Base-by-base conservation (phyloP, 2,329 filamentous ascomycete species). In the Fusarium sororula region DNA sequence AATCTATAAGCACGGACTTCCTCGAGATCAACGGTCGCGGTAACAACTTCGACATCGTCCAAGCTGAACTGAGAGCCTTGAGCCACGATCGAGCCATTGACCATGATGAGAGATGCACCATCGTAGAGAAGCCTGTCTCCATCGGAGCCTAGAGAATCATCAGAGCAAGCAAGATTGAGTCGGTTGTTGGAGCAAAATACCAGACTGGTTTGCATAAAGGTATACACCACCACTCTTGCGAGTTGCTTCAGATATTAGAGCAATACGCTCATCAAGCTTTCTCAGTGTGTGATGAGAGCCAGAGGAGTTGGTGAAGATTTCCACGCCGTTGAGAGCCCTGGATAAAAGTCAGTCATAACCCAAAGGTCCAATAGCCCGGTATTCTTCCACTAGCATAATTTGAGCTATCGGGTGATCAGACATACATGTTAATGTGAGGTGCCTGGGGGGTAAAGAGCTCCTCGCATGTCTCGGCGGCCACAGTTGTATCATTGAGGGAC, bases 11-110 rank as follows among this genome's bases (percentile, higher is more conserved):
- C 84, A 38, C 92, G 84, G 10, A 95, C 92, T 70, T 94, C 91
- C 76, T 96, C 93, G 6, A 93, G 83, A 74, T 93, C 91, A 6
- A 93, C 85, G 0, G 90, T 92, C 4, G 91, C 91, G 5, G 87
- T 90, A 18, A 92, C 82, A 3, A 93, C 90, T 75, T 93, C 91
- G 10, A 93, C 90, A 30, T 86, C 85, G 6, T 73, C 67, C 7
- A 92, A 78, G 20, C 86, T 89, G 81, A 92, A 92, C 68, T 92
- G 91, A 2, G 86, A 85, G 4, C 88, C 90, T 77, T 92, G 90
- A 3, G 89, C 90, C 2, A 92, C 84, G 20, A 92, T 87, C 24
- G 87, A 85, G 12, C 90, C 91, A 64, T 92, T 92, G 71, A 89
- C 84, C 37, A 91, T 83, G 63, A 92, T 90, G 81, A 91, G 87